Percentiles rank a stretch among this genome's conserved stretches.
Evolutionary conservation across 768 basidiomycete species (phyloP).

Genomic region (Crassisporium funariophilum): DNA sequence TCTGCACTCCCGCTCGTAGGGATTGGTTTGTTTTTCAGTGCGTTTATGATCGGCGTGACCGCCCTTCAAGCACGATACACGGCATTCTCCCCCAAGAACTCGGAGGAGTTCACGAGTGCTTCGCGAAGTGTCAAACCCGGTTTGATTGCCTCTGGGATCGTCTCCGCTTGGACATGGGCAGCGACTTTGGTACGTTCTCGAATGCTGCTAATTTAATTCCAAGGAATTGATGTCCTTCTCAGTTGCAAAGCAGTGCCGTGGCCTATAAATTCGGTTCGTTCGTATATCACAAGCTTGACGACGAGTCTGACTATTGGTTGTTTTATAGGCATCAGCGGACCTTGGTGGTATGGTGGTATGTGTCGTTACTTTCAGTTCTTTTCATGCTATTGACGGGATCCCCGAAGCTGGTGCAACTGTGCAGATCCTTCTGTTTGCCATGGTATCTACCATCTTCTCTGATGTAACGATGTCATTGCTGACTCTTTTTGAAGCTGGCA

Average conservation of each 20-base stretch:
- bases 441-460: constrained; percentile 36
- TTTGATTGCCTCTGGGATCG: constrained; percentile 90
- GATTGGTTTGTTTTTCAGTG: constrained; percentile 87
- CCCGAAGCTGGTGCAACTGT: constrained; percentile 74
- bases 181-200: constrained; percentile 59
- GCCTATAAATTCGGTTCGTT: constrained; percentile 74
- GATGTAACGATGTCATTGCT: background rate
- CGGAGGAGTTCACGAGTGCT: constrained; percentile 84
- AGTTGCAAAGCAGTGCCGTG: constrained; percentile 79
- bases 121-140: constrained; percentile 88
- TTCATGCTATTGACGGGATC: background rate
- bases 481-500: constrained; percentile 56
- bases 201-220: background rate
- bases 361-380: background rate
- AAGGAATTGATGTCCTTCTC: constrained; percentile 2
- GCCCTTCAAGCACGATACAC: constrained; percentile 86
- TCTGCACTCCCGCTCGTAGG: constrained; percentile 41
- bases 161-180: constrained; percentile 92
- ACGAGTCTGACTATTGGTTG: constrained; percentile 1
- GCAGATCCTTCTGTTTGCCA: constrained; percentile 89
- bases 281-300: background rate
- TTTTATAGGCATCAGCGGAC: constrained; percentile 64
- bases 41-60: constrained; percentile 76
- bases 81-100: constrained; percentile 70
- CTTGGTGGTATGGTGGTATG: constrained; percentile 82